phyloP scores from a whole-genome alignment of 1,284 basidiomycete species.

The Boletellus sp. region DNA sequence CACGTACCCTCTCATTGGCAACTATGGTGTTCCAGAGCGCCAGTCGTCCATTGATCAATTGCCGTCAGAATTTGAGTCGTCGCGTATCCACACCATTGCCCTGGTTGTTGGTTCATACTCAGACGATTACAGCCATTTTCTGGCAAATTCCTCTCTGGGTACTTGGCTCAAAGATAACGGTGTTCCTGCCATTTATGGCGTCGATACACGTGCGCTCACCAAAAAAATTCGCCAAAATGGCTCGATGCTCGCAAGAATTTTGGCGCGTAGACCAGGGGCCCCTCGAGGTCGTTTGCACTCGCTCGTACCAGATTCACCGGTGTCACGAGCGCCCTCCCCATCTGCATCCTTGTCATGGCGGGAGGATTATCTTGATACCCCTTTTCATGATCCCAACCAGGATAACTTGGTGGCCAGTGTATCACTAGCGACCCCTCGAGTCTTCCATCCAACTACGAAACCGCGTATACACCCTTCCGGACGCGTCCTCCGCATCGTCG shows the following conservation, averaged over 20 bases:
- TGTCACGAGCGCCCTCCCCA: slow-evolving; percentile 56
- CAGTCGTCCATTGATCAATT: slow-evolving; percentile 53
- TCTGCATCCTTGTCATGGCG: slow-evolving; percentile 61
- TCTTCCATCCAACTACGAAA: slow-evolving; percentile 64
- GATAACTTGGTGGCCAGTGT: slow-evolving; percentile 91
- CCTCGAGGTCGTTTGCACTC: slow-evolving; percentile 35
- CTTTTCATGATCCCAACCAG: slow-evolving; percentile 87
- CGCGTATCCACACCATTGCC: slow-evolving; percentile 89
- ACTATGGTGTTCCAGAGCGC: slow-evolving; percentile 95
- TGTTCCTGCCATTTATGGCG: slow-evolving; percentile 92
- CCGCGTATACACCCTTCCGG: slow-evolving; percentile 75
- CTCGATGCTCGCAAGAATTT: slow-evolving; percentile 83
- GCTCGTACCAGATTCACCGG: slow-evolving; percentile 36
- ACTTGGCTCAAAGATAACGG: slow-evolving; percentile 95
- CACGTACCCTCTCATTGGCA: slow-evolving; percentile 96
- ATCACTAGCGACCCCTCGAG: slow-evolving; percentile 66
- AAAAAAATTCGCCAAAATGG: slow-evolving; percentile 96
- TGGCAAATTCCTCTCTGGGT: slow-evolving; percentile 85
- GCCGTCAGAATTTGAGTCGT: slow-evolving; percentile 88
- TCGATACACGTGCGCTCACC: slow-evolving; percentile 96
- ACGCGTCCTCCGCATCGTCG: slow-evolving; percentile 81
- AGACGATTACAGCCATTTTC: slow-evolving; percentile 92
- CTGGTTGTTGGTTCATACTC: slow-evolving; percentile 94
- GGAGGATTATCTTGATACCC: slow-evolving; percentile 76
- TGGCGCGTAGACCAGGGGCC: slow-evolving; percentile 54